phyloP scores from a whole-genome alignment of 192 early-diverging fungal genomes.

The Chytriomyces sp. region DNA sequence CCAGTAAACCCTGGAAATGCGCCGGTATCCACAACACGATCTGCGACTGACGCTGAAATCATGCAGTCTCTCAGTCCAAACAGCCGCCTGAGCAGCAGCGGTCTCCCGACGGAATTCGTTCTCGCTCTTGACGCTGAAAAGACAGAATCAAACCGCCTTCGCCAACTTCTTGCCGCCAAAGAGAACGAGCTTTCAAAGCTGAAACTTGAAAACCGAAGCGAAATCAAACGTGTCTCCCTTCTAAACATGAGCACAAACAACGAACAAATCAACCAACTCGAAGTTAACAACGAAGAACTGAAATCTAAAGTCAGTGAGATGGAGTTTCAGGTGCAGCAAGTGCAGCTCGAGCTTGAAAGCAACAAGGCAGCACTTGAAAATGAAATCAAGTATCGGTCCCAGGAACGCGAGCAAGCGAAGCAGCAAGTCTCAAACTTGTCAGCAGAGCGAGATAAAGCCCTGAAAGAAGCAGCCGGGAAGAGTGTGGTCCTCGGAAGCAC shows the following conservation, averaged over 20 bases:
- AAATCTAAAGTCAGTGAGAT: conserved; percentile 9
- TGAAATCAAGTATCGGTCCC: conserved; percentile 26
- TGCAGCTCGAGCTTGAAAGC: conserved; percentile 13
- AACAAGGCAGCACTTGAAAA: conserved; percentile 14
- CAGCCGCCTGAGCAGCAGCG: conserved; percentile 18
- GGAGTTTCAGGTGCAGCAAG: conserved; percentile 9
- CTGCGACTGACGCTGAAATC: neutral
- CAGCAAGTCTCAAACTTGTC: conserved; percentile 9
- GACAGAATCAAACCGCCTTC: conserved; percentile 20
- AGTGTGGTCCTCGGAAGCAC: conserved; percentile 30
- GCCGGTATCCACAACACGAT: neutral
- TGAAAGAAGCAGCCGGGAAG: conserved; percentile 30
- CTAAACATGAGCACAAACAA: conserved; percentile 7
- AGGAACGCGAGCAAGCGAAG: conserved; percentile 21
- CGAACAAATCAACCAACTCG: conserved; percentile 20
- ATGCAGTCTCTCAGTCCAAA: neutral
- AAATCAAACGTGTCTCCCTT: conserved; percentile 28
- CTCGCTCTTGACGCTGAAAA: conserved; percentile 31
- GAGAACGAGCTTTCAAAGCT: conserved; percentile 19
- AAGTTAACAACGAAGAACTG: conserved; percentile 25
- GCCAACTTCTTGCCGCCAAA: conserved; percentile 19
- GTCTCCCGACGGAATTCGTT: conserved; percentile 23
- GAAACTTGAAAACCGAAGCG: conserved; percentile 14
- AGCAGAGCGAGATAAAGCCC: conserved; percentile 19
- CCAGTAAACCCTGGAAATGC: neutral